A percentile compares a stretch with the other conserved stretches of the same genome.
Evolutionary conservation across 2,329 filamentous ascomycete species (phyloP).

Genomic region (Verticillium isaacii): DNA sequence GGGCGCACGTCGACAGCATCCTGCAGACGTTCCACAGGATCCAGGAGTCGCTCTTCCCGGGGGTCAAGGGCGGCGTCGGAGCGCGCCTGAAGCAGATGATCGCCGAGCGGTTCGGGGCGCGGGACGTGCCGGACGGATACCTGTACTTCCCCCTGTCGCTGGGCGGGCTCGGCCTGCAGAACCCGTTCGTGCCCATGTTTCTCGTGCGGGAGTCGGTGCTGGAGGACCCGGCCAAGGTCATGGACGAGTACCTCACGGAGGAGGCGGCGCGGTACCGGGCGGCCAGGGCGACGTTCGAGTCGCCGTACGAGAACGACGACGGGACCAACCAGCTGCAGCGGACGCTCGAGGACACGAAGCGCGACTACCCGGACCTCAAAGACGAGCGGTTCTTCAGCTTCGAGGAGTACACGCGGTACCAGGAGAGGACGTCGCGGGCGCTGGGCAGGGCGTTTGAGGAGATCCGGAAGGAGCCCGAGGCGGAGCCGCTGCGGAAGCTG

Average conservation of each 20-base stretch:
- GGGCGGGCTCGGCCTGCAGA: constrained; percentile 34
- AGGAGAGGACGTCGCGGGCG: constrained; percentile 23
- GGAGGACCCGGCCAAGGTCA: constrained; percentile 15
- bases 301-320: constrained; percentile 6
- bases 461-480: constrained; percentile 21
- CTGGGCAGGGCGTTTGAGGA: constrained; percentile 20
- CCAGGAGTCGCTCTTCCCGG: constrained; percentile 41
- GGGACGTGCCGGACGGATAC: constrained; percentile 32
- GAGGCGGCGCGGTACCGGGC: constrained; percentile 27
- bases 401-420: constrained; percentile 30
- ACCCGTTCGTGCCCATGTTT: constrained; percentile 22
- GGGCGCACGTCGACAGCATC: constrained; percentile 50
- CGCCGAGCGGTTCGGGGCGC: constrained; percentile 38
- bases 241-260: constrained; percentile 21
- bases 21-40: constrained; percentile 46
- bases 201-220: constrained; percentile 19
- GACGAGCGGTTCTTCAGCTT: constrained; percentile 28
- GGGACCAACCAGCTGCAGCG: background rate
- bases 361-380: constrained; percentile 11
- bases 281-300: constrained; percentile 25
- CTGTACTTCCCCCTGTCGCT: constrained; percentile 32
- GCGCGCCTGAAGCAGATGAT: constrained; percentile 42
- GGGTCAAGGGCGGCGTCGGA: constrained; percentile 26
- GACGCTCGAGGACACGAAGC: background rate
- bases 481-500: constrained; percentile 17